Conservation (phyloP, 1,139 yeast genomes). For the Protomyces inouyei region DNA sequence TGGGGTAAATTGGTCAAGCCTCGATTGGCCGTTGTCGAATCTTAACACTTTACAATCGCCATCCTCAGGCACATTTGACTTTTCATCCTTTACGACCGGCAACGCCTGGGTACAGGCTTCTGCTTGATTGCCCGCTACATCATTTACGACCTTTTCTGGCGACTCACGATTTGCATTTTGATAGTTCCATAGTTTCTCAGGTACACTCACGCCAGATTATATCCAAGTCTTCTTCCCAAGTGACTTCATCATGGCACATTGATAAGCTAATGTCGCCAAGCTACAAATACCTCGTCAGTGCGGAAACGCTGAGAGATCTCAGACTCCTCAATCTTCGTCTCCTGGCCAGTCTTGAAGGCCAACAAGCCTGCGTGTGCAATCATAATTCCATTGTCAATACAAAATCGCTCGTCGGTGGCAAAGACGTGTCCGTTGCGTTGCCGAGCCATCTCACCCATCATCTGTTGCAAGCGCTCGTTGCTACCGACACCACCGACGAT, state of each 20-base stretch:
- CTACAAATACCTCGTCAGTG: conserved; percentile 34
- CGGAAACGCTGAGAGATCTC: conserved; percentile 83
- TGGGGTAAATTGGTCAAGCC: neutral
- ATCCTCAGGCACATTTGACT: conserved; percentile 12
- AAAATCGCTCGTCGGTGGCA: conserved; percentile 82
- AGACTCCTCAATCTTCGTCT: conserved; percentile 57
- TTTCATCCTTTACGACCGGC: conserved; percentile 11
- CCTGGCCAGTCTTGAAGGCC: conserved; percentile 75
- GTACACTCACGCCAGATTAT: too few relatives aligned
- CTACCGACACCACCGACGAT: conserved; percentile 99
- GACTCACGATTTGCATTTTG: neutral
- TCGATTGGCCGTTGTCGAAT: conserved; percentile 21
- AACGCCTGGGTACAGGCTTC: neutral
- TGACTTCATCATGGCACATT: too few relatives aligned
- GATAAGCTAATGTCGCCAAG: conserved; percentile 30
- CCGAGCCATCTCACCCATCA: conserved; percentile 91
- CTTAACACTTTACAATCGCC: conserved; percentile 10
- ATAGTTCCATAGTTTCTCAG: neutral
- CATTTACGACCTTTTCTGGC: neutral
- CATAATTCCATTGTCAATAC: conserved; percentile 53
- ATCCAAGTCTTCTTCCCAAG: too few relatives aligned
- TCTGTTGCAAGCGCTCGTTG: conserved; percentile 80
- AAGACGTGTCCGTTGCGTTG: conserved; percentile 82
- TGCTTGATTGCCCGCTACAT: neutral
- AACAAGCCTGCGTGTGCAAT: conserved; percentile 96